Evolutionary conservation across 140 eudicot genomes (phyloP).

Genomic region (Anethum foeniculum): DNA sequence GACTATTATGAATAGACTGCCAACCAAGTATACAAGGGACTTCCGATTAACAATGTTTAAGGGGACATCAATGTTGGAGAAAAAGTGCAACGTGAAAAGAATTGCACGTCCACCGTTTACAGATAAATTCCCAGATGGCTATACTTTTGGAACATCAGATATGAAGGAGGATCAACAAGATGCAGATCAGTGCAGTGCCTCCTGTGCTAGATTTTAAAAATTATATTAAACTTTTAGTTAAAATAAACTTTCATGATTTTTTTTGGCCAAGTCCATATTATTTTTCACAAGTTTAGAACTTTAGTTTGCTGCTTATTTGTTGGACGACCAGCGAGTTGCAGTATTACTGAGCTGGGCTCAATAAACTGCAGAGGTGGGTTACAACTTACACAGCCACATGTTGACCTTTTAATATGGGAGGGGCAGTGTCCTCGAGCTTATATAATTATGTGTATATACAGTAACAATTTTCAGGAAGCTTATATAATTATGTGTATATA

Average conservation of each 20-base stretch:
- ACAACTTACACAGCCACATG: constrained; percentile 1
- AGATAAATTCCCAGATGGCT: not conserved
- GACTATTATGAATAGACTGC: constrained; percentile 27
- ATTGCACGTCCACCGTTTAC: constrained; percentile 11
- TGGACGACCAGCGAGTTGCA: not conserved
- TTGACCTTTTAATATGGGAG: constrained; percentile 24
- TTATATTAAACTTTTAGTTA: not conserved
- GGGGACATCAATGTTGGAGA: constrained; percentile 88
- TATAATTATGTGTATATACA: not conserved
- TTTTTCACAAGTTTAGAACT: not conserved
- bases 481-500: too few relatives aligned
- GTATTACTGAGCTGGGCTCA: not conserved
- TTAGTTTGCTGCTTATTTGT: not conserved
- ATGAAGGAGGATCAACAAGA: not conserved
- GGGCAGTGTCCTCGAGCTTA: constrained; percentile 7
- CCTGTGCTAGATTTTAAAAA: not conserved
- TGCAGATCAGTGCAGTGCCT: not conserved
- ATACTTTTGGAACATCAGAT: not conserved
- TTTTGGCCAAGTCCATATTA: not conserved
- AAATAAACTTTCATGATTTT: not conserved
- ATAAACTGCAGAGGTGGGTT: not conserved
- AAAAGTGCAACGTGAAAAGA: constrained; percentile 29
- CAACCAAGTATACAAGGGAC: constrained; percentile 48
- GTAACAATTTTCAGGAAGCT: not conserved
- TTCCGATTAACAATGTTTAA: constrained; percentile 67